Evolutionary conservation across 192 early-diverging fungal species (phyloP).

Genomic region (Kickxella alabastrina): DNA sequence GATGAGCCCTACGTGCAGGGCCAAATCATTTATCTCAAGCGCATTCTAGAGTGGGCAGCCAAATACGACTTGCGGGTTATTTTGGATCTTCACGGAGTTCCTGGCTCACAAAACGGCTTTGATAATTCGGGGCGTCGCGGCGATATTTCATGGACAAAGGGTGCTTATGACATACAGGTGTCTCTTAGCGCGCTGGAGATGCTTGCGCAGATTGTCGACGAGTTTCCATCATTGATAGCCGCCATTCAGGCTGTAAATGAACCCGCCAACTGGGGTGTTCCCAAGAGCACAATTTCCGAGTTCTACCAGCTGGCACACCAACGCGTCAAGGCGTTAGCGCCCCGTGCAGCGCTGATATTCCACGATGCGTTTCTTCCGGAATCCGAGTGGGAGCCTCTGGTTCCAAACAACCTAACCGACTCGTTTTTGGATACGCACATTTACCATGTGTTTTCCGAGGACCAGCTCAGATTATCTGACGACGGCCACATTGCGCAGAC

Average conservation of each 20-base stretch:
- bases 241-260: conserved; percentile 50
- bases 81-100: conserved; percentile 66
- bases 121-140: conserved; percentile 50
- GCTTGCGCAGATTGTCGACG: conserved; percentile 36
- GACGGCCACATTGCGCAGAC: conserved; percentile 31
- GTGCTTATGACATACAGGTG: conserved; percentile 14
- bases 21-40: conserved; percentile 54
- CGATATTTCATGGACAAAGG: conserved; percentile 42
- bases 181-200: conserved; percentile 27
- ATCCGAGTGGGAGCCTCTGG: conserved; percentile 28
- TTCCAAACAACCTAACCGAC: conserved; percentile 31
- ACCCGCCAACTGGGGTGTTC: conserved; percentile 51
- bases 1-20: conserved; percentile 62
- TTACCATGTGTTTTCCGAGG: conserved; percentile 49
- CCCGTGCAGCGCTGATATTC: conserved; percentile 21
- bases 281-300: conserved; percentile 22
- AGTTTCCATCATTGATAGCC: conserved; percentile 18
- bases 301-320: conserved; percentile 42
- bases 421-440: conserved; percentile 50
- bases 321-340: conserved; percentile 29
- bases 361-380: conserved; percentile 51
- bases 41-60: conserved; percentile 58
- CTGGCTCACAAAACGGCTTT: conserved; percentile 72
- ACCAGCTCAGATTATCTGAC: conserved; percentile 15
- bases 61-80: conserved; percentile 64